phyloP scores from a whole-genome alignment of 805 yeast genomes.

The Kazachstania africana region DNA sequence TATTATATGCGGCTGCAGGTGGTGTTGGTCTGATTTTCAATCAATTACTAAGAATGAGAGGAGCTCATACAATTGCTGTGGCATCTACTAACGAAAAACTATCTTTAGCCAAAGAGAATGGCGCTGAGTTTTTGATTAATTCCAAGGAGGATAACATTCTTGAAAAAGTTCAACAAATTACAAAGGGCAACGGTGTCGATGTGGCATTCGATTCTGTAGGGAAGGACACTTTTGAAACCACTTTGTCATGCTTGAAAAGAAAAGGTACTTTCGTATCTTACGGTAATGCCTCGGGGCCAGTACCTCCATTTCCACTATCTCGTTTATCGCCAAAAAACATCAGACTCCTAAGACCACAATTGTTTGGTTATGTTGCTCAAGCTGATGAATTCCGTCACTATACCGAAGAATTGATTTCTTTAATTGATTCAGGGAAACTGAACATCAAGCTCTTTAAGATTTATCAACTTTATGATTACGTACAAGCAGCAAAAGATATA shows the following conservation, averaged over 20 bases:
- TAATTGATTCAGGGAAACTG: constrained; percentile 36
- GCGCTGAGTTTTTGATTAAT: constrained; percentile 67
- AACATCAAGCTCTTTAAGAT: constrained; percentile 40
- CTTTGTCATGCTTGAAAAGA: constrained; percentile 48
- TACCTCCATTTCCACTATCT: constrained; percentile 50
- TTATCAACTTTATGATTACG: constrained; percentile 53
- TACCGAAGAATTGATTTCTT: constrained; percentile 29
- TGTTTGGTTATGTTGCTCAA: constrained; percentile 40
- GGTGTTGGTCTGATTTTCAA: constrained; percentile 72
- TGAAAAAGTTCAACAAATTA: constrained; percentile 44
- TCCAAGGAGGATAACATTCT: constrained; percentile 43
- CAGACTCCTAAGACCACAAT: constrained; percentile 51
- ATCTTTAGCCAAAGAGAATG: constrained; percentile 49
- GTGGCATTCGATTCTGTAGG: constrained; percentile 71
- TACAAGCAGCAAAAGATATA: constrained; percentile 45
- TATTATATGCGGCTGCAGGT: constrained; percentile 92
- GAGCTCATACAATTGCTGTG: constrained; percentile 76
- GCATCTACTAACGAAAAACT: constrained; percentile 73
- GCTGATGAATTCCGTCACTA: constrained; percentile 48
- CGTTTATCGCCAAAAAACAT: constrained; percentile 51
- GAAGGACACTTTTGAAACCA: constrained; percentile 58
- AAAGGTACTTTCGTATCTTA: constrained; percentile 67
- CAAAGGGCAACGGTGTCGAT: constrained; percentile 54
- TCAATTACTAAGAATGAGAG: constrained; percentile 50
- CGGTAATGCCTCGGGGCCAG: constrained; percentile 82